These are phyloP conservation scores for Nidula niveotomentosa DNA, from an alignment of 1,284 basidiomycete species.

Conservation along the genomic window DNA sequence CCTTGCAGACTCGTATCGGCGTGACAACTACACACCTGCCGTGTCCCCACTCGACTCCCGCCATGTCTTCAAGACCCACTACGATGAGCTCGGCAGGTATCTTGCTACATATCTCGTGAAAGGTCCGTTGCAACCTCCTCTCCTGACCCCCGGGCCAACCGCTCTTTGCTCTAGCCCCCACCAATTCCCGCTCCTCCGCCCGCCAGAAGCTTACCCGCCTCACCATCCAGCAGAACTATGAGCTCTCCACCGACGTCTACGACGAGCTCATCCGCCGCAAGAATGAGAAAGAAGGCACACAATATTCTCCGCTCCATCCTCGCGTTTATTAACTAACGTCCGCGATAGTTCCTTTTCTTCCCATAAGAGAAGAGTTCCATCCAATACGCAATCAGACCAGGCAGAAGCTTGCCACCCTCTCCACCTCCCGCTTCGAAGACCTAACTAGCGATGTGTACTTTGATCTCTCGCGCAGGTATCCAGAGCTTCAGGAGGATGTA, in stretches of 20 bases:
- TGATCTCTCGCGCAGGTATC: constrained; percentile 92
- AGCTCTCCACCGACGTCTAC: constrained; percentile 92
- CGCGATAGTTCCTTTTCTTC: constrained; percentile 79
- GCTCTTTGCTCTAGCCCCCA: constrained; percentile 49
- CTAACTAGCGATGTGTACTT: constrained; percentile 97
- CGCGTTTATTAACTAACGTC: constrained; percentile 6
- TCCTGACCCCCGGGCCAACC: neutral
- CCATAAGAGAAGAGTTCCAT: constrained; percentile 93
- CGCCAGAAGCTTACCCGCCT: constrained; percentile 89
- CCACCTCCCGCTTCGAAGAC: constrained; percentile 92
- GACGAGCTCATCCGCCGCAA: constrained; percentile 86
- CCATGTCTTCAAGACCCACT: constrained; percentile 69
- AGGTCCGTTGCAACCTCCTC: constrained; percentile 40
- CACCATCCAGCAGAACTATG: constrained; percentile 90
- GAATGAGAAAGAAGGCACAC: constrained; percentile 65
- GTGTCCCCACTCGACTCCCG: constrained; percentile 63
- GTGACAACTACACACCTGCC: constrained; percentile 50
- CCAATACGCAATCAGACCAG: constrained; percentile 98
- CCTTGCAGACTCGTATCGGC: constrained; percentile 70
- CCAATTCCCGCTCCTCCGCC: constrained; percentile 81
- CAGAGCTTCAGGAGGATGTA: constrained; percentile 90
- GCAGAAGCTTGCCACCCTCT: constrained; percentile 96
- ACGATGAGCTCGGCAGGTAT: constrained; percentile 73
- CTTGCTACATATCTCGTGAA: constrained; percentile 74
- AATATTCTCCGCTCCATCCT: neutral